These are phyloP conservation scores for Alternaria hordeiaustralica DNA, from an alignment of 2,329 filamentous ascomycete genomes.

Conservation along the genomic window DNA sequence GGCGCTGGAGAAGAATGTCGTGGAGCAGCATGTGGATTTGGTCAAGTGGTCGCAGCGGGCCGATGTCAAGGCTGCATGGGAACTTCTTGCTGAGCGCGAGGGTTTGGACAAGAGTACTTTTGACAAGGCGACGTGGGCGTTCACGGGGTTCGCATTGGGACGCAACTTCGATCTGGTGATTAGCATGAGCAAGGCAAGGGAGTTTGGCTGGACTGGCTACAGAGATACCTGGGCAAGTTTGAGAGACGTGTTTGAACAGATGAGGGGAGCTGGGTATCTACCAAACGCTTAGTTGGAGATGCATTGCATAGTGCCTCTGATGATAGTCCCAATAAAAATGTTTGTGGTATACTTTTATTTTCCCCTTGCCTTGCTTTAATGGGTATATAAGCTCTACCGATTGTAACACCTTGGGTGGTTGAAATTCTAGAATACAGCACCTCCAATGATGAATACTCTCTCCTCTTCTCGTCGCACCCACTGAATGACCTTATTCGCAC, in stretches of 20 bases:
- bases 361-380: background rate
- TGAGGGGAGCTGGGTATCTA: slow-evolving; percentile 39
- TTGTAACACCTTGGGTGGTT: background rate
- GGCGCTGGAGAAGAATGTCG: slow-evolving; percentile 21
- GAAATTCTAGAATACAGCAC: slow-evolving; percentile 70
- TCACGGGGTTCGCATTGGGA: slow-evolving; percentile 53
- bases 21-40: slow-evolving; percentile 52
- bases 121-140: slow-evolving; percentile 55
- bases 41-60: slow-evolving; percentile 50
- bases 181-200: slow-evolving; percentile 57
- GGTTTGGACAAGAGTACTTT: slow-evolving; percentile 49
- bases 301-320: background rate
- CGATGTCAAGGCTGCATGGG: slow-evolving; percentile 52
- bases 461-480: slow-evolving; percentile 95
- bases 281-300: slow-evolving; percentile 7
- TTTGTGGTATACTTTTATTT: background rate
- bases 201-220: slow-evolving; percentile 53
- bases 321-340: background rate
- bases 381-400: background rate
- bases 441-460: slow-evolving; percentile 93
- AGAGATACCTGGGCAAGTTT: slow-evolving; percentile 47
- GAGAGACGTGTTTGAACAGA: slow-evolving; percentile 43
- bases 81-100: slow-evolving; percentile 42
- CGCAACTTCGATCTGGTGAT: slow-evolving; percentile 51
- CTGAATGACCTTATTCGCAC: slow-evolving; percentile 85